Conservation (phyloP, 352 stramenopile species). For the Globisporangium okanoganense region DNA sequence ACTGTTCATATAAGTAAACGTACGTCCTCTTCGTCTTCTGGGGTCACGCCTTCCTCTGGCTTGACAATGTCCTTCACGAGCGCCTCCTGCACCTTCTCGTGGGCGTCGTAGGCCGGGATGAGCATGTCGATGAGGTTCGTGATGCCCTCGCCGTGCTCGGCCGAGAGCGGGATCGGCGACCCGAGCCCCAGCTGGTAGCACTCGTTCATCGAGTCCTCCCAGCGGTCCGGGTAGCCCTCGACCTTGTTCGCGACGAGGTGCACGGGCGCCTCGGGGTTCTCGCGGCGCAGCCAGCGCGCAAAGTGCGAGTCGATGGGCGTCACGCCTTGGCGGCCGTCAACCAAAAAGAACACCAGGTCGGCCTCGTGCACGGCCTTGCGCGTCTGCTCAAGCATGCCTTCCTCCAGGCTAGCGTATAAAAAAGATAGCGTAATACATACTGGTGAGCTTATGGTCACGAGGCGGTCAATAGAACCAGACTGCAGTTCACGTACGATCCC, state of each 20-base stretch:
- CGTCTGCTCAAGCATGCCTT: constrained; percentile 80
- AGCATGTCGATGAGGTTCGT: constrained; percentile 68
- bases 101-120: constrained; percentile 63
- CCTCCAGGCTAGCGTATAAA: constrained; percentile 36
- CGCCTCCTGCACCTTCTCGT: constrained; percentile 47
- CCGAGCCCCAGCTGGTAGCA: constrained; percentile 75
- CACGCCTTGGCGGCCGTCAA: constrained; percentile 74
- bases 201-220: constrained; percentile 66
- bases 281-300: constrained; percentile 60
- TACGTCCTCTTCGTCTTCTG: constrained; percentile 56
- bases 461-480: neutral
- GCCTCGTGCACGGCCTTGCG: constrained; percentile 69
- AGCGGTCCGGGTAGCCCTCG: constrained; percentile 63
- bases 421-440: neutral
- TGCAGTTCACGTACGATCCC: constrained; percentile 29
- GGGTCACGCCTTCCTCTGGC: constrained; percentile 11
- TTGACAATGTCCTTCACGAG: constrained; percentile 20
- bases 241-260: constrained; percentile 81
- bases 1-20: constrained; percentile 6
- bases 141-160: constrained; percentile 73
- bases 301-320: constrained; percentile 82
- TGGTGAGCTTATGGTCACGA: neutral
- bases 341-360: constrained; percentile 76
- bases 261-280: constrained; percentile 54
- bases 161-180: constrained; percentile 62